Base-by-base conservation (phyloP, 495 filamentous ascomycete species). In the Annulohypoxylon maeteangense region DNA sequence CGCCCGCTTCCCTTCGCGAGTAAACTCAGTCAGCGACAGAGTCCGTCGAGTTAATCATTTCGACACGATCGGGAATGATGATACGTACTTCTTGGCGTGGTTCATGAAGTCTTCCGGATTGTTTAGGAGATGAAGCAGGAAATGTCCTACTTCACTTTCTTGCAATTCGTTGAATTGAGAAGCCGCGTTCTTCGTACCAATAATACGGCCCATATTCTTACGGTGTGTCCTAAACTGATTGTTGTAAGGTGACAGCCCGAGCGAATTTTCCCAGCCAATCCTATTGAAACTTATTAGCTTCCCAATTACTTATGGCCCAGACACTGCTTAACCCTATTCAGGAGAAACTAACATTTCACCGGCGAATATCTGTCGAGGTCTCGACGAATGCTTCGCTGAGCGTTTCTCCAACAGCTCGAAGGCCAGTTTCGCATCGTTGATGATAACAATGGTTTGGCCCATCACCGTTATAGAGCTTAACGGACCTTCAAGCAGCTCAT, bases 381-480 rank as follows among this genome's bases (percentile, higher is more conserved):
- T 79, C 1, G 81, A 81, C 0, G 85, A 85, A 59, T 85, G 67
- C 20, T 80, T 80, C 0, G 65, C 74, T 0, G 82, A 84, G 20
- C 82, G 75, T 59, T 85, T 85, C 53, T 84, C 82, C 47, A 87
- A 22, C 0, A 87, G 73, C 27, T 87, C 83, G 32, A 79, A 55
- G 0, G 82, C 83, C 1, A 83, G 11, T 8, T 75, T 53, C 10
- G 71, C 62, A 38, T 87, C 82, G 61, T 87, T 82, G 44, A 87
- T 56, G 58, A 87, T 81, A 18, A 87, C 70, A 6, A 87, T 78
- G 0, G 79, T 81, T 62, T 82, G 78, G 8, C 84, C 85, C 23
- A 86, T 54, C 5, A 86, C 74, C 2, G 78, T 84, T 1, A 88
- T 58, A 14, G 85, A 87, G 70, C 84, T 87, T n/a, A 88, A 81